Percentiles rank a stretch among this genome's conserved stretches.
These are phyloP conservation scores for Phaffia australis DNA, from an alignment of 768 basidiomycete species.

Conservation along the genomic window DNA sequence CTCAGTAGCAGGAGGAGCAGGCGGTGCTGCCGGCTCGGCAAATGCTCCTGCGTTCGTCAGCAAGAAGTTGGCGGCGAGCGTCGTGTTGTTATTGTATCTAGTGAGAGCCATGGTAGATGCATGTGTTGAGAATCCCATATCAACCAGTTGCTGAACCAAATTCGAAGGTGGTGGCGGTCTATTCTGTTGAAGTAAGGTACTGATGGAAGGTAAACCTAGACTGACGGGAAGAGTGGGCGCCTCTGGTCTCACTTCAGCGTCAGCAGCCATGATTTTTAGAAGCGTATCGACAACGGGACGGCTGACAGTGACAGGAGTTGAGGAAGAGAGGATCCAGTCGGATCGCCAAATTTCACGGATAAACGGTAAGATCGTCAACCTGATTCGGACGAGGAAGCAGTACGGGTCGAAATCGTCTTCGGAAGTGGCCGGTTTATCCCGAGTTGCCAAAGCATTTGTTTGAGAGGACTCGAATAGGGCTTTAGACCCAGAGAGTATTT, in stretches of 20 bases:
- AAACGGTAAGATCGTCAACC: slow-evolving; percentile 58
- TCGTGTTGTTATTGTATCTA: slow-evolving; percentile 78
- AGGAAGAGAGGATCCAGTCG: slow-evolving; percentile 58
- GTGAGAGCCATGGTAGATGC: slow-evolving; percentile 73
- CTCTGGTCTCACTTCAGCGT: slow-evolving; percentile 60
- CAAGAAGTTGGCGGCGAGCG: slow-evolving; percentile 74
- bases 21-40: slow-evolving; percentile 27
- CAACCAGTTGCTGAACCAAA: slow-evolving; percentile 68
- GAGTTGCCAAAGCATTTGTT: slow-evolving; percentile 56
- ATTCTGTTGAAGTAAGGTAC: not conserved
- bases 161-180: slow-evolving; percentile 44
- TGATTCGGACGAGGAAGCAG: slow-evolving; percentile 73
- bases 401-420: slow-evolving; percentile 71
- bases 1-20: slow-evolving; percentile 45
- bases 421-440: slow-evolving; percentile 69
- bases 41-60: slow-evolving; percentile 70
- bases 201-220: slow-evolving; percentile 20
- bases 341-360: slow-evolving; percentile 67
- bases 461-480: slow-evolving; percentile 76
- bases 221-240: slow-evolving; percentile 28
- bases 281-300: slow-evolving; percentile 65
- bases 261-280: slow-evolving; percentile 67
- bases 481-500: slow-evolving; percentile 65
- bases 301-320: slow-evolving; percentile 54
- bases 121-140: slow-evolving; percentile 94